phyloP scores from a whole-genome alignment of 805 yeast genomes.

The Nakazawaea anatomiae region DNA sequence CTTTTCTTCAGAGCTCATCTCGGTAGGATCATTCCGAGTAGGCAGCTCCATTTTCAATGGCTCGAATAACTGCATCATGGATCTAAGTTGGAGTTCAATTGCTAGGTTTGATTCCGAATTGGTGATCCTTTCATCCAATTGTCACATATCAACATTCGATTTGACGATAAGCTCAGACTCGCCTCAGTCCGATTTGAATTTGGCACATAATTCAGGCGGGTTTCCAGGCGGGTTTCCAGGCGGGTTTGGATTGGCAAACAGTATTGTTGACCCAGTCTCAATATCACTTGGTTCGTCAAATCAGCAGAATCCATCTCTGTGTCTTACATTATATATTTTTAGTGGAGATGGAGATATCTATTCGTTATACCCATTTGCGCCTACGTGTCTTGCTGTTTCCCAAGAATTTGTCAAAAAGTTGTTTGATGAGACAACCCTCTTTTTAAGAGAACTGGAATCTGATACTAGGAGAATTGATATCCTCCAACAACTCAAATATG shows the following conservation, averaged over 20 bases:
- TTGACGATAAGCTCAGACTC: conserved; percentile 20
- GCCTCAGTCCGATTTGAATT: conserved; percentile 17
- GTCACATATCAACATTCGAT: conserved; percentile 29
- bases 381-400: conserved; percentile 35
- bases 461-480: conserved; percentile 13
- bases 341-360: conserved; percentile 54
- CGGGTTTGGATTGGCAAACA: conserved; percentile 14
- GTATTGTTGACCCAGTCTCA: conserved; percentile 30
- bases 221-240: no score
- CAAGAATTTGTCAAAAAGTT: conserved; percentile 23
- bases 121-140: conserved; percentile 32
- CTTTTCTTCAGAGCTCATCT: background rate
- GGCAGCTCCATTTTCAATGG: background rate
- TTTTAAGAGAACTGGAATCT: conserved; percentile 13
- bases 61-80: conserved; percentile 21
- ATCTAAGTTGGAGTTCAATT: conserved; percentile 38
- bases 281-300: conserved; percentile 37
- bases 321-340: conserved; percentile 46
- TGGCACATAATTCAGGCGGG: conserved; percentile 16
- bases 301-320: conserved; percentile 29
- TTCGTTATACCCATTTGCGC: conserved; percentile 60
- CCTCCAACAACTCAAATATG: conserved; percentile 30
- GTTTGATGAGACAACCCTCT: conserved; percentile 26
- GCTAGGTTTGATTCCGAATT: conserved; percentile 37
- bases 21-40: background rate